These are phyloP conservation scores for Pseudisothecium myosuroides DNA, from an alignment of 225 moss, liverwort and hornwort species.

Conservation along the genomic window DNA sequence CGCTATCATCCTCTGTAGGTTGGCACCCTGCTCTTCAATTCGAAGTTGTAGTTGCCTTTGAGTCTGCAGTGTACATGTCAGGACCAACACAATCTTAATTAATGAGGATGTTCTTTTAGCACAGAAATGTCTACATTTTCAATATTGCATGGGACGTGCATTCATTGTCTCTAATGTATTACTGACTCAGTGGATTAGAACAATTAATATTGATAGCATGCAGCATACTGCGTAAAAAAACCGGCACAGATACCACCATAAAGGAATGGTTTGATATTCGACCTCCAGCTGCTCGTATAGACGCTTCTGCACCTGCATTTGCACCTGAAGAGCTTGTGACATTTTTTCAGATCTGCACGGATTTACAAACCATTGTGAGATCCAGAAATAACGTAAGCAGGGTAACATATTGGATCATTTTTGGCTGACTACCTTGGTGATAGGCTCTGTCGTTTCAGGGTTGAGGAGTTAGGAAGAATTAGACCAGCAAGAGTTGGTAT, in stretches of 20 bases:
- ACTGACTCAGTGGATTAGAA: not conserved
- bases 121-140: no score
- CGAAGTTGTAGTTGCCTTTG: conserved; percentile 64
- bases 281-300: conserved; percentile 92
- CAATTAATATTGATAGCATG: not conserved
- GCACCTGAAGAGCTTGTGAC: conserved; percentile 44
- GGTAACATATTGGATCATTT: no score
- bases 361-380: not conserved
- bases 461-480: not conserved
- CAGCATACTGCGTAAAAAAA: not conserved
- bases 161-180: no score
- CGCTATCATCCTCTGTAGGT: conserved; percentile 58
- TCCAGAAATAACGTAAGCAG: not conserved
- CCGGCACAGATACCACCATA: not conserved
- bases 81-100: not conserved
- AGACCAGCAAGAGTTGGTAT: not conserved
- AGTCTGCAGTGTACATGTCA: conserved; percentile 14
- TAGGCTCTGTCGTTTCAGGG: not conserved
- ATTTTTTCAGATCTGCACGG: conserved; percentile 41
- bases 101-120: not conserved
- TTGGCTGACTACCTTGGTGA: not conserved
- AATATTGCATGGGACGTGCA: not conserved
- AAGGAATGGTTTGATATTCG: not conserved
- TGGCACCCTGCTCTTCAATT: conserved; percentile 72
- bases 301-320: conserved; percentile 56